Percentiles rank a stretch among this genome's conserved stretches.
Conservation (phyloP, 139 green algal species). For the Chlorella vulgaris region DNA sequence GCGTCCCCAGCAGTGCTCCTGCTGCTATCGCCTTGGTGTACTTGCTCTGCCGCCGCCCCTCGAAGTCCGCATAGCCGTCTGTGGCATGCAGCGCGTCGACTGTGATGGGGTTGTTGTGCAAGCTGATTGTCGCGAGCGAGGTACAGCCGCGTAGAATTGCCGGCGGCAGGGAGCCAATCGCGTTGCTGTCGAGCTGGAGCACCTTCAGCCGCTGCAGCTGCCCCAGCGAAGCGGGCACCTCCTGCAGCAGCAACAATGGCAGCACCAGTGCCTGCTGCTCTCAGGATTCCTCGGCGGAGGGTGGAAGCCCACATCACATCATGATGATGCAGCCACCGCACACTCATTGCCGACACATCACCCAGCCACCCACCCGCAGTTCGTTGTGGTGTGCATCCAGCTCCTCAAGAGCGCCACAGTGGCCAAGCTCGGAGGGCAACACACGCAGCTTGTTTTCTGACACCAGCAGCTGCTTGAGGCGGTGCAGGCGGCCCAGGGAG, state of each 20-base stretch:
- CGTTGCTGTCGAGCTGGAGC: conserved; percentile 70
- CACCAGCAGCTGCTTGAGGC: conserved; percentile 51
- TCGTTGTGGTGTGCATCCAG: conserved; percentile 53
- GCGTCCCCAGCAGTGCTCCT: conserved; percentile 59
- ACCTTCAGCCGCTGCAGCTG: conserved; percentile 58
- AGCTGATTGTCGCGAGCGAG: conserved; percentile 69
- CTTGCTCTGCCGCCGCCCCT: conserved; percentile 64
- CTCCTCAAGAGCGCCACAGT: conserved; percentile 51
- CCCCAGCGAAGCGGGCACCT: conserved; percentile 49
- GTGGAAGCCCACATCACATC: too few relatives aligned
- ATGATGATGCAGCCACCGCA: too few relatives aligned
- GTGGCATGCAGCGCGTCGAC: conserved; percentile 40
- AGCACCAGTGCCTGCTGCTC: background rate
- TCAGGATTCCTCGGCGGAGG: background rate
- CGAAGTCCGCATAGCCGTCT: conserved; percentile 55
- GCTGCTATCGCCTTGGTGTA: conserved; percentile 64
- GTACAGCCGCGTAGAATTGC: conserved; percentile 66
- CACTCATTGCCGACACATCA: background rate
- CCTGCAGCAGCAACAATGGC: background rate
- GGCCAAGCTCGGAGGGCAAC: conserved; percentile 36
- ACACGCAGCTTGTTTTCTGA: conserved; percentile 26
- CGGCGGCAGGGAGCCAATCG: conserved; percentile 60
- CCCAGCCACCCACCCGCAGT: conserved; percentile 3
- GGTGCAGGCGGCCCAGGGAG: conserved; percentile 36
- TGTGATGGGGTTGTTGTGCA: conserved; percentile 78